Base-by-base conservation (phyloP, 768 basidiomycete species). In the Termitomyces sp. region DNA sequence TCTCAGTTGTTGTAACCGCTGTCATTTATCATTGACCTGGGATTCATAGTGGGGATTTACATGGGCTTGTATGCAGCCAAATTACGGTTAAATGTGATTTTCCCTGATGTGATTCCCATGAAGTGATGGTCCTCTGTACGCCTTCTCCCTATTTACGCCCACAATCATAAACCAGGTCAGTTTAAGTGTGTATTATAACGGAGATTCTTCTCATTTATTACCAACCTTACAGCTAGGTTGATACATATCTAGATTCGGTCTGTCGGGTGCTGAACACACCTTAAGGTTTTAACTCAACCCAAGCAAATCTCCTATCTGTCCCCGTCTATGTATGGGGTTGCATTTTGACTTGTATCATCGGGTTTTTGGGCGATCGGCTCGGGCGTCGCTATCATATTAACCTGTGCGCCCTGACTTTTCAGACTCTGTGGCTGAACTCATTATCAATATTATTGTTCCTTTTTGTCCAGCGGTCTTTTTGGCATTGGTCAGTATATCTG, bases 271-370 rank as follows among this genome's bases (percentile, higher is more conserved):
- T 39, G 11, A 49, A 40, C 40, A 34, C 27, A n/a, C n/a, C 11
- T 34, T 25, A 51, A 80, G 86, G 85, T 3, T 88, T 79, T 71
- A 68, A 71, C 39, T 82, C 86, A 11, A 89, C 86, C 1, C 68
- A 74, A 25, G 87, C 89, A 2, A 91, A 91, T 64, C 67, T 91
- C 11, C 73, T 92, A 16, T 87, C 86, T 0, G 88, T 91, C 3
- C 89, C 89, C 1, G 85, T 90, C 28, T 91, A 91, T 64, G 80
- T 77, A 5, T 88, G 85, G 80, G 82, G 84, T 19, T 87, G 87
- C 61, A 67, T 88, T 37, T 72, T 88, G 63, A 91, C 89, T 5
- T 77, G 80, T 58, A 56, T 73, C 32, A 71, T 88, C 45, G 88
- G 88, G 17, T 75, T 84, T 56, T 61, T 82, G 23, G 85, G 85